Evolutionary conservation across 257 asterid species (phyloP), one percentile per base, ranked within the genome.

Genomic region (Nicotiana undulata): DNA sequence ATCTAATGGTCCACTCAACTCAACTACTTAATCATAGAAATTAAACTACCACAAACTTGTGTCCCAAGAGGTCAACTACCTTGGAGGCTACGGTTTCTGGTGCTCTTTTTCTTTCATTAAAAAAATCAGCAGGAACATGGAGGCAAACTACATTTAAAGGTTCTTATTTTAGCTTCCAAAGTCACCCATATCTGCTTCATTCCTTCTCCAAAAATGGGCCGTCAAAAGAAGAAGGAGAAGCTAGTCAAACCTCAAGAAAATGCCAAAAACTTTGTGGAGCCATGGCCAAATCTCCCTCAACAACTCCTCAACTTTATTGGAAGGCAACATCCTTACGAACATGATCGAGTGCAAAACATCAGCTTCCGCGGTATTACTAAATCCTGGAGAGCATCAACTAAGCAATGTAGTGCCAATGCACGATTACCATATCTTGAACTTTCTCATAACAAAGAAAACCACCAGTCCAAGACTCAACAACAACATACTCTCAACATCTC

Each of bases 221-320:
- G 18, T 70, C 51, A 49, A n/a, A 40, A 70, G 11, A 65, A 65
- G 49, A 65, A 65, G 44, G 46, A 31, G 4, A 28, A 15, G 44
- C 60, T 16, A 4, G 22, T 66, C 10, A n/a, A 67, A 40, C 32
- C 55, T 40, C 56, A 68, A 40, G 56, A 53, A 56, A 76, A 55
- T 8, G 26, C 3, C 16, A 32, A 13, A 55, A 20, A 2, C 46
- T 16, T 9, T 29, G 10, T 52, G 15, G 65, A 66, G 85, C 52
- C 81, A 68, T 89, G 89, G 92, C 88, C 89, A 55, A 78, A 85
- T 84, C 85, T 87, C 32, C 90, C 87, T 5, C 63, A 29, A 31
- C 49, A 76, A 9, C 80, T 76, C 28, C 34, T 55, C 65, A 76
- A 55, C 60, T 72, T 72, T 8, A 72, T 72, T 22, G 78, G 78